Evolutionary conservation across 2,329 filamentous ascomycete genomes (phyloP).

Genomic region (Pseudogymnoascus sp.): DNA sequence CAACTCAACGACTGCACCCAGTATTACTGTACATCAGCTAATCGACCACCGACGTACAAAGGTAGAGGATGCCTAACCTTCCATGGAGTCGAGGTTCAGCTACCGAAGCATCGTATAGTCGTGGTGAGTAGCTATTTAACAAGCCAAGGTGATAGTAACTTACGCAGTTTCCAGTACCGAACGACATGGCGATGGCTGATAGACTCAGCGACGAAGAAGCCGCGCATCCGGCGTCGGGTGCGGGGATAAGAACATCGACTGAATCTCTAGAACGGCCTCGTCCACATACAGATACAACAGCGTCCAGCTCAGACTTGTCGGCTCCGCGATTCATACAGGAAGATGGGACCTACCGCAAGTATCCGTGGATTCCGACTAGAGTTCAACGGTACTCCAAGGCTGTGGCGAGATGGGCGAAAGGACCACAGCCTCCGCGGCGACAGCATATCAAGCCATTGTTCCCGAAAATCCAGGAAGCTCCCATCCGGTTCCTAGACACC

Average conservation of each 20-base stretch:
- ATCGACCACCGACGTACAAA: not conserved
- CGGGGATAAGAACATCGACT: constrained; percentile 15
- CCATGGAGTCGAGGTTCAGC: not conserved
- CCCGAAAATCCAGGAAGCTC: constrained; percentile 59
- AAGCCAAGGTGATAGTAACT: not conserved
- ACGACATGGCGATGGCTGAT: not conserved
- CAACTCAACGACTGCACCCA: not conserved
- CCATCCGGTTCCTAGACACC: constrained; percentile 55
- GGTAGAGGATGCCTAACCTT: not conserved
- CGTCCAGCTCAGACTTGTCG: not conserved
- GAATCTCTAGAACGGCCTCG: not conserved
- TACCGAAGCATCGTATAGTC: constrained; percentile 5
- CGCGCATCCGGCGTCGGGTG: constrained; percentile 16
- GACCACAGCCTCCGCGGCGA: constrained; percentile 46
- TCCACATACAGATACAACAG: not conserved
- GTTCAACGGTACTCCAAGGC: constrained; percentile 40
- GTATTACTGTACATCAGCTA: constrained; percentile 1
- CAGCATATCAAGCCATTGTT: constrained; percentile 54
- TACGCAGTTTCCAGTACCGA: not conserved
- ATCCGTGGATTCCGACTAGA: constrained; percentile 54
- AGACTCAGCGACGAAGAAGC: constrained; percentile 19
- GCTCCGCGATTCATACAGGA: constrained; percentile 56
- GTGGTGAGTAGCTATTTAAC: not conserved
- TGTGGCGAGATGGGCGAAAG: constrained; percentile 44
- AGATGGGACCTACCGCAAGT: constrained; percentile 37